Evolutionary conservation across 1,284 basidiomycete species (phyloP).

Genomic region (Tilletia walkeri): DNA sequence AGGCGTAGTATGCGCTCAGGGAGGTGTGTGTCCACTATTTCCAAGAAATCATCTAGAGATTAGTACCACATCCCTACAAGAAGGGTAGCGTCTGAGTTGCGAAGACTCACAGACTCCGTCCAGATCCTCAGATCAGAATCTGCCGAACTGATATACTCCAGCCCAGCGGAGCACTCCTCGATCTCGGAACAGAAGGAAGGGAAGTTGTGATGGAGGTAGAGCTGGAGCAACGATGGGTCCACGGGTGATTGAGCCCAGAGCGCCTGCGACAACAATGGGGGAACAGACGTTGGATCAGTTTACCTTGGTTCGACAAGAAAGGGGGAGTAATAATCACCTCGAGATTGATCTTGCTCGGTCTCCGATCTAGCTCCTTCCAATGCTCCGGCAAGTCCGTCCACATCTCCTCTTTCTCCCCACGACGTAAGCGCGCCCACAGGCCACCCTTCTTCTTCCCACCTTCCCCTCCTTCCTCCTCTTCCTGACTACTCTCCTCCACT

Average conservation of each 20-base stretch:
- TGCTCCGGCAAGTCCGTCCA: slow-evolving; percentile 59
- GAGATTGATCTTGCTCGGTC: slow-evolving; percentile 71
- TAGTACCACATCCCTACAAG: background rate
- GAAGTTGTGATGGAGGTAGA: slow-evolving; percentile 93
- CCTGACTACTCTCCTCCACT: background rate
- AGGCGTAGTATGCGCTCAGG: slow-evolving; percentile 76
- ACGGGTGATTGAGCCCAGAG: slow-evolving; percentile 84
- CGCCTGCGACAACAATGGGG: background rate
- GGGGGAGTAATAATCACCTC: slow-evolving; percentile 21
- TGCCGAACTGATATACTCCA: slow-evolving; percentile 76
- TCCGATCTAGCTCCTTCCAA: slow-evolving; percentile 66
- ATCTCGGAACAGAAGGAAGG: slow-evolving; percentile 75
- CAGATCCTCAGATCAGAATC: slow-evolving; percentile 67
- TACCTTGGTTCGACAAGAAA: background rate
- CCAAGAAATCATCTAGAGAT: background rate
- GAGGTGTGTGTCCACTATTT: slow-evolving; percentile 65
- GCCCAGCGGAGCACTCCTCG: slow-evolving; percentile 70
- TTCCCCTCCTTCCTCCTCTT: background rate
- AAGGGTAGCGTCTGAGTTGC: background rate
- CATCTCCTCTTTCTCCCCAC: background rate
- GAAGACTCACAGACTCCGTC: slow-evolving; percentile 65
- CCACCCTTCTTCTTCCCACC: background rate
- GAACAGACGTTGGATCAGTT: background rate
- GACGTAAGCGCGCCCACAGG: no score
- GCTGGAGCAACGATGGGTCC: slow-evolving; percentile 78